Conservation (phyloP, 1,284 basidiomycete species). For the Moniliophthora roreri region DNA sequence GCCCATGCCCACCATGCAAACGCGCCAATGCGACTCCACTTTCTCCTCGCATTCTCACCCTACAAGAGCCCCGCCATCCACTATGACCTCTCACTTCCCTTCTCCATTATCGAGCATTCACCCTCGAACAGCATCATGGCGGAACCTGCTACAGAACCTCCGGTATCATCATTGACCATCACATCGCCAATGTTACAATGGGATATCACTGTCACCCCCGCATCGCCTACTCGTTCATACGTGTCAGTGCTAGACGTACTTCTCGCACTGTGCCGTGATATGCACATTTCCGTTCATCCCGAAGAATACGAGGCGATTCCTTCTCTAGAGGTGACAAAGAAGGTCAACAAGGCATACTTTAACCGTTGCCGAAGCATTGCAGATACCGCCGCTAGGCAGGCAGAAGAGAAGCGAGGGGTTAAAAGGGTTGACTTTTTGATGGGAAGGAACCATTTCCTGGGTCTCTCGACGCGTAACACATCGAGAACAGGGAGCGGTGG, state of each 20-base stretch:
- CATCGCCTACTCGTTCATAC: slow-evolving; percentile 19
- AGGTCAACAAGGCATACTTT: slow-evolving; percentile 26
- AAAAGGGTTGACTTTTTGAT: slow-evolving; percentile 31
- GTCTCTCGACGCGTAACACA: slow-evolving; percentile 19
- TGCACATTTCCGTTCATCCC: slow-evolving; percentile 19
- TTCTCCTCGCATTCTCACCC: slow-evolving; percentile 41
- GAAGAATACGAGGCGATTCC: slow-evolving; percentile 23
- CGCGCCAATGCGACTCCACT: slow-evolving; percentile 35
- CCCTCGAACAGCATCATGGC: slow-evolving; percentile 21
- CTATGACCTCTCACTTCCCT: slow-evolving; percentile 35
- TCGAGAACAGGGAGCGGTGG: slow-evolving; percentile 13
- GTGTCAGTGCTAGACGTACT: slow-evolving; percentile 28
- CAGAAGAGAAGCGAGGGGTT: slow-evolving; percentile 28
- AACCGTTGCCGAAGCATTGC: slow-evolving; percentile 22
- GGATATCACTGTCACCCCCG: slow-evolving; percentile 21
- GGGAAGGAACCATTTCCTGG: slow-evolving; percentile 26
- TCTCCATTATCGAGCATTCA: slow-evolving; percentile 23
- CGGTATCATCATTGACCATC: slow-evolving; percentile 26
- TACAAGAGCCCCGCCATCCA: slow-evolving; percentile 30
- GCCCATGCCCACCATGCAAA: background rate
- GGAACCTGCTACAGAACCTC: slow-evolving; percentile 31
- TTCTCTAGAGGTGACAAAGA: slow-evolving; percentile 18
- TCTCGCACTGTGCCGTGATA: slow-evolving; percentile 19
- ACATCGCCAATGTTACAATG: slow-evolving; percentile 25
- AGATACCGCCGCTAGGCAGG: slow-evolving; percentile 17